These are phyloP conservation scores for Populus simonii DNA, from an alignment of 345 rosid species.

Conservation along the genomic window DNA sequence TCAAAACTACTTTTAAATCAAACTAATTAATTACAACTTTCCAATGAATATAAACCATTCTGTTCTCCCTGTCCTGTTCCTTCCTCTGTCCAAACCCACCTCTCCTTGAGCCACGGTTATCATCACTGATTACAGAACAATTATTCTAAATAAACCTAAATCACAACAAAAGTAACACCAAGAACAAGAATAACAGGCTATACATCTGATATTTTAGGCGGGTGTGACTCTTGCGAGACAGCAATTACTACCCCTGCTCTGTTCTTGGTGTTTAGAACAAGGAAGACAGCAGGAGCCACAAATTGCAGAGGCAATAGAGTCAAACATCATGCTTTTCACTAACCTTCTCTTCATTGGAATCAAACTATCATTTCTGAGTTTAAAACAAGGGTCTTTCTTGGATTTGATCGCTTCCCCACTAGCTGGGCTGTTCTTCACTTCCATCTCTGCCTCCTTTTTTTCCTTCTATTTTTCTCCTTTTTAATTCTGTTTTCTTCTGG, in stretches of 20 bases:
- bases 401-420: not conserved
- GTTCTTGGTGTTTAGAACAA: not conserved
- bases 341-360: not conserved
- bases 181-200: not conserved
- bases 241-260: not conserved
- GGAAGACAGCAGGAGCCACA: not conserved
- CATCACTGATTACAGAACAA: not conserved
- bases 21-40: not conserved
- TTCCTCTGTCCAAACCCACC: not conserved
- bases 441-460: not conserved
- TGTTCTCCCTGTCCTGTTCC: not conserved
- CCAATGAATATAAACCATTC: not conserved
- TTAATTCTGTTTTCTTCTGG: not conserved
- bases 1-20: not conserved
- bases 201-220: not conserved
- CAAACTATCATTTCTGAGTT: not conserved
- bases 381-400: not conserved
- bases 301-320: not conserved
- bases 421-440: not conserved
- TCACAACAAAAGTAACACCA: not conserved
- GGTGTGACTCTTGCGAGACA: not conserved
- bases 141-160: not conserved
- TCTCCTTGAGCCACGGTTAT: not conserved
- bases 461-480: not conserved
- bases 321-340: slow-evolving; percentile 7